phyloP scores from a whole-genome alignment of 2,329 filamentous ascomycete species.

The Colletotrichum brevisporum region DNA sequence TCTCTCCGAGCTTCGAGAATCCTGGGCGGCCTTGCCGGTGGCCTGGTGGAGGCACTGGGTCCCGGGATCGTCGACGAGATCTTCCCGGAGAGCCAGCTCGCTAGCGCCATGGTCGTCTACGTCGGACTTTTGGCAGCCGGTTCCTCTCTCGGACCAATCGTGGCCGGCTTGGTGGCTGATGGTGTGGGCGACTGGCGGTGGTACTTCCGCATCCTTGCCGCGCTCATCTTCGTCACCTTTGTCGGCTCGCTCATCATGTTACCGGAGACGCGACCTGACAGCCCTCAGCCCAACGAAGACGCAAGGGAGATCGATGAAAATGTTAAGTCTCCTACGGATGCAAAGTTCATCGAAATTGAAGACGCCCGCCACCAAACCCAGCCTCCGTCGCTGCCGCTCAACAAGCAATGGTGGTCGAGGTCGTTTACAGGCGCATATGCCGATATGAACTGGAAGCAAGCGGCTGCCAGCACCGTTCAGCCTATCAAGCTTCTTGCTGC shows the following conservation, averaged over 20 bases:
- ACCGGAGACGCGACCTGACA: constrained; percentile 39
- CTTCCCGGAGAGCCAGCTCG: constrained; percentile 40
- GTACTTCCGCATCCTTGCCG: constrained; percentile 40
- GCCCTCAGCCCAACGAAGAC: neutral
- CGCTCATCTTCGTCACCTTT: constrained; percentile 40
- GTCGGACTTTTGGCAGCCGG: constrained; percentile 41
- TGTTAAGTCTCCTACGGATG: neutral
- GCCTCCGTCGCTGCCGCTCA: neutral
- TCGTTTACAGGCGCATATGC: constrained; percentile 30
- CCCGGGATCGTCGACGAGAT: constrained; percentile 42
- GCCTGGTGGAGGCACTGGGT: constrained; percentile 41
- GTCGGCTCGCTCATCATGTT: constrained; percentile 41
- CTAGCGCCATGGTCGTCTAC: constrained; percentile 45
- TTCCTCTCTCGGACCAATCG: constrained; percentile 42
- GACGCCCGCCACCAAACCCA: neutral
- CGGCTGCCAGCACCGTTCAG: constrained; percentile 1
- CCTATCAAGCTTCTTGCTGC: constrained; percentile 22
- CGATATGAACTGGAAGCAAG: constrained; percentile 32
- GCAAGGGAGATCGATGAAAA: constrained; percentile 2
- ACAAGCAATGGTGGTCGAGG: constrained; percentile 26
- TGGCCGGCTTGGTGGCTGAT: constrained; percentile 38
- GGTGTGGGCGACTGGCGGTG: constrained; percentile 41
- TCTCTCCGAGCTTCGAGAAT: constrained; percentile 33
- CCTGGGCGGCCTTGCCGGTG: constrained; percentile 39
- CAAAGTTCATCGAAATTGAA: constrained; percentile 18